Percentiles rank a stretch among this genome's conserved stretches.
phyloP scores from a whole-genome alignment of 108 stramenopile species.

The Nitzschia palea region DNA sequence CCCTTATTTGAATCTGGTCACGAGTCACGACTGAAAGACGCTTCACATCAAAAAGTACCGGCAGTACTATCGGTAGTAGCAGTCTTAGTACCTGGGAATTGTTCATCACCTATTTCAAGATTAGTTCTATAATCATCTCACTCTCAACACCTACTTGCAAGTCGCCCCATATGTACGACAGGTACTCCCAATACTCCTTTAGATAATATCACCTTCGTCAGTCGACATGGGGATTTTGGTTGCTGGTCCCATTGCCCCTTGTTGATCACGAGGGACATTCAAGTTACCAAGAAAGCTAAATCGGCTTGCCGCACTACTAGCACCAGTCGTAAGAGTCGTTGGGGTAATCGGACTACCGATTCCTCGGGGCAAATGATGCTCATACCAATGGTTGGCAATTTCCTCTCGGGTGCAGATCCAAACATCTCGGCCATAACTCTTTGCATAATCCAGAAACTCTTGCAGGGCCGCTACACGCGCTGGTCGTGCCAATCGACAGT shows the following conservation, averaged over 20 bases:
- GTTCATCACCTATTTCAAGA: no score
- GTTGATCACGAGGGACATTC: slow-evolving; percentile 15
- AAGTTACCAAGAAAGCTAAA: slow-evolving; percentile 20
- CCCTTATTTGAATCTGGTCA: no score
- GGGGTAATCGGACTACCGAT: slow-evolving; percentile 37
- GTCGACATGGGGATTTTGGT: neutral
- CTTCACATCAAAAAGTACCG: no score
- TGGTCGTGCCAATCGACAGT: slow-evolving; percentile 88
- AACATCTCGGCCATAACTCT: slow-evolving; percentile 84
- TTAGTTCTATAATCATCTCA: no score
- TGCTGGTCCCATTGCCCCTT: neutral
- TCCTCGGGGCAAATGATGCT: slow-evolving; percentile 65
- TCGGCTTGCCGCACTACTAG: slow-evolving; percentile 11
- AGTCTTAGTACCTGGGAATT: no score
- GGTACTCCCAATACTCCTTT: neutral
- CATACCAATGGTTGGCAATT: slow-evolving; percentile 91
- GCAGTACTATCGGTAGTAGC: no score
- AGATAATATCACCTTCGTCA: slow-evolving; percentile 21
- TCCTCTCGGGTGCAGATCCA: slow-evolving; percentile 93
- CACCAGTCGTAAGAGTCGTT: neutral
- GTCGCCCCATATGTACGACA: no score
- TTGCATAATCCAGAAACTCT: slow-evolving; percentile 90
- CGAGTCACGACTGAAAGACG: no score
- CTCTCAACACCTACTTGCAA: no score
- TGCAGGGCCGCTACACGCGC: slow-evolving; percentile 85